These are phyloP conservation scores for Lactarius psammicola DNA, from an alignment of 768 basidiomycete species.

Conservation along the genomic window DNA sequence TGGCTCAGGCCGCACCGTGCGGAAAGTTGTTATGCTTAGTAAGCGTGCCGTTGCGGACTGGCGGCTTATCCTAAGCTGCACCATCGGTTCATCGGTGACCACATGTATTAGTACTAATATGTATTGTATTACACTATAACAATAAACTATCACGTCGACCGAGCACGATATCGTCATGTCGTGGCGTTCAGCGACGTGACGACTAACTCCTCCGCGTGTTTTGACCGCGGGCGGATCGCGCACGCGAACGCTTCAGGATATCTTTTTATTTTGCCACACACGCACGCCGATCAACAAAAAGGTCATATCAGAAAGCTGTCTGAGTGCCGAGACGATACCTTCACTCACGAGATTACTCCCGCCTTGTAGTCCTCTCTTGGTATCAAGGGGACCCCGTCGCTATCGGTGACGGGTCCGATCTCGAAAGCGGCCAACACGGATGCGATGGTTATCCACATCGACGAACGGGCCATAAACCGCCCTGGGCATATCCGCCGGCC, in stretches of 20 bases:
- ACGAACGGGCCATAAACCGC: slow-evolving; percentile 22
- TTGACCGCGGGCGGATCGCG: slow-evolving; percentile 29
- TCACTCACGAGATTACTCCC: slow-evolving; percentile 25
- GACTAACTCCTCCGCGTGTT: slow-evolving; percentile 24
- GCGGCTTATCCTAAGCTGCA: background rate
- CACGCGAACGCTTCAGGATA: slow-evolving; percentile 31
- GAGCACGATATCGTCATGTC: background rate
- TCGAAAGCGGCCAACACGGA: slow-evolving; percentile 21
- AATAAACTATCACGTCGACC: background rate
- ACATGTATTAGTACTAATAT: background rate
- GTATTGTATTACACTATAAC: background rate
- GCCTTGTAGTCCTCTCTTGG: slow-evolving; percentile 15
- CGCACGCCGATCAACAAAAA: background rate
- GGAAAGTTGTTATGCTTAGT: background rate
- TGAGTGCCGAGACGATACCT: background rate
- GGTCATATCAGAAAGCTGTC: background rate
- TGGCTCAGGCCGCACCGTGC: background rate
- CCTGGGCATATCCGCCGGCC: slow-evolving; percentile 26
- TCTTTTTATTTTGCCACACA: slow-evolving; percentile 4
- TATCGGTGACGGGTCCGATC: slow-evolving; percentile 5
- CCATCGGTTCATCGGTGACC: background rate
- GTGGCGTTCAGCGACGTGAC: slow-evolving; percentile 3
- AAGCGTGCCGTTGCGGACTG: background rate
- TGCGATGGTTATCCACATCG: slow-evolving; percentile 22
- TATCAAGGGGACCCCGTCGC: slow-evolving; percentile 3